Percentiles rank a stretch among this genome's conserved stretches.
Evolutionary conservation across 176 grass and related monocot species (phyloP).

Genomic region (Phoenix roebelenii): DNA sequence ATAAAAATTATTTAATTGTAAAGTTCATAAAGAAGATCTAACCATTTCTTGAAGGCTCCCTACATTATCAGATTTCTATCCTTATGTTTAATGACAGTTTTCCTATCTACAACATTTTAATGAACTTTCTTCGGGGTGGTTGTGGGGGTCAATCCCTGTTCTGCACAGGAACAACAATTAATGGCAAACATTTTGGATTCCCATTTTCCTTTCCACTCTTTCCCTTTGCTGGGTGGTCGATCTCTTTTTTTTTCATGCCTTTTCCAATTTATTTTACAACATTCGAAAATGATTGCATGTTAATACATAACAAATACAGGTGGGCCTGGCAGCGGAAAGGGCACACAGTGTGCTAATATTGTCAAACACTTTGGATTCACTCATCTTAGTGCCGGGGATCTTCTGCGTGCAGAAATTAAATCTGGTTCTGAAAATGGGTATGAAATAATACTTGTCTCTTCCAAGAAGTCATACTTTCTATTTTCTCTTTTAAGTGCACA

Average conservation of each 20-base stretch:
- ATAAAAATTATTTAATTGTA: too few species aligned
- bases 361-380: constrained; percentile 49
- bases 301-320: constrained; percentile 19
- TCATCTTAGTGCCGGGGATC: constrained; percentile 55
- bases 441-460: not conserved
- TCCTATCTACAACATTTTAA: too few species aligned
- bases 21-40: too few species aligned
- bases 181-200: not conserved
- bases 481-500: too few species aligned
- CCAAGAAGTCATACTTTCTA: too few species aligned
- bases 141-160: too few species aligned
- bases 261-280: not conserved
- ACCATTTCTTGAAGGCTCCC: too few species aligned
- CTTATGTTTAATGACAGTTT: too few species aligned
- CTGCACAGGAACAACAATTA: too few species aligned
- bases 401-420: constrained; percentile 46
- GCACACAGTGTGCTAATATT: constrained; percentile 59
- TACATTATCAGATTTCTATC: too few species aligned
- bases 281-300: constrained; percentile 1
- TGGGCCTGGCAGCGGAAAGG: constrained; percentile 64
- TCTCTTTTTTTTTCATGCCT: not conserved
- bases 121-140: too few species aligned
- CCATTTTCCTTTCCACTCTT: not conserved
- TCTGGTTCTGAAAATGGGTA: constrained; percentile 51
- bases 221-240: too few species aligned